Evolutionary conservation across 2,329 filamentous ascomycete genomes (phyloP).

Genomic region (Seiridium unicorne): DNA sequence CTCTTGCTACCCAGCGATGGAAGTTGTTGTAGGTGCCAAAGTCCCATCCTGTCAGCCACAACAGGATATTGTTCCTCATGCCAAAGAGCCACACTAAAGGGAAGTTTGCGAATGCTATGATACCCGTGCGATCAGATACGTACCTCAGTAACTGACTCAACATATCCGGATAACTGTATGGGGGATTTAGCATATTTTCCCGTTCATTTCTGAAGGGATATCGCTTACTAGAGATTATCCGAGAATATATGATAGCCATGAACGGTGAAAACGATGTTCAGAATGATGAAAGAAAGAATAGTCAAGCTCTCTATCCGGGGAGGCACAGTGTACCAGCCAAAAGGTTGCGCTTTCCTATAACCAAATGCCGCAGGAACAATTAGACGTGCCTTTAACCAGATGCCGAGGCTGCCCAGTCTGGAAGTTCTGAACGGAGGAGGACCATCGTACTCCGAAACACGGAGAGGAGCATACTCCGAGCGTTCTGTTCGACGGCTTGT

Average conservation of each 20-base stretch:
- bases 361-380: conserved; percentile 42
- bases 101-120: conserved; percentile 63
- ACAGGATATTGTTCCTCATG: conserved; percentile 63
- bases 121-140: conserved; percentile 61
- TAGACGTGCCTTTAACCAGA: conserved; percentile 32
- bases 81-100: conserved; percentile 66
- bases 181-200: conserved; percentile 5
- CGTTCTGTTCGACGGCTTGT: background rate
- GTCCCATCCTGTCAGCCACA: conserved; percentile 69
- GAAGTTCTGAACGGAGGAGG: background rate
- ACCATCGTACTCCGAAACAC: background rate
- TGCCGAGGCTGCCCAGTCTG: background rate
- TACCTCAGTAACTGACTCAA: conserved; percentile 47
- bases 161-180: conserved; percentile 29
- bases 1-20: conserved; percentile 64
- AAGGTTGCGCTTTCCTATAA: conserved; percentile 38
- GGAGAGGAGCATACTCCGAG: background rate
- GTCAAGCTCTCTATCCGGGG: conserved; percentile 41
- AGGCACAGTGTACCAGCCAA: conserved; percentile 44
- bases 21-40: conserved; percentile 67
- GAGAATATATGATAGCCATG: conserved; percentile 35
- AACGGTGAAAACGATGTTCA: conserved; percentile 36
- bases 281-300: conserved; percentile 31
- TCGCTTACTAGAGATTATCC: conserved; percentile 38
- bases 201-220: background rate